These are phyloP conservation scores for Phoma herbarum DNA, from an alignment of 2,329 filamentous ascomycete species.

Conservation along the genomic window DNA sequence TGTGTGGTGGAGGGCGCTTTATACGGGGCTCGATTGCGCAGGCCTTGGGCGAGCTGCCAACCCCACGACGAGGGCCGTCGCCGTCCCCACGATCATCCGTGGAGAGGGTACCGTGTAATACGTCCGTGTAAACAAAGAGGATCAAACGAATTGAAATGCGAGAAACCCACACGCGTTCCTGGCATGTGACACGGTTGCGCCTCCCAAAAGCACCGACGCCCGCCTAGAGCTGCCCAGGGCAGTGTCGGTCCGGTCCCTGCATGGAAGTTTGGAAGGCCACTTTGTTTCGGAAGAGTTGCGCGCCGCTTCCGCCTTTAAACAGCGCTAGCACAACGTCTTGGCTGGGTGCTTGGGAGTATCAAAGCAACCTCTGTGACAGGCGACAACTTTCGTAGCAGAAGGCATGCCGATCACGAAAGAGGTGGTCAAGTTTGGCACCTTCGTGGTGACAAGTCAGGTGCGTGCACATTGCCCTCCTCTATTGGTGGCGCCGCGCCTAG, in stretches of 20 bases:
- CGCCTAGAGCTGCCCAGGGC: slow-evolving; percentile 16
- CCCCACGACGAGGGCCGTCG: slow-evolving; percentile 13
- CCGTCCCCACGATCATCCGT: slow-evolving; percentile 14
- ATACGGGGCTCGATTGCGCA: slow-evolving; percentile 11
- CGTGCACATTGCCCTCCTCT: slow-evolving; percentile 14
- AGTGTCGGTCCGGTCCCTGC: slow-evolving; percentile 14
- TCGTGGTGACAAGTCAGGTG: slow-evolving; percentile 57
- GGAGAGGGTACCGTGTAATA: slow-evolving; percentile 14
- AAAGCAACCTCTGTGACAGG: slow-evolving; percentile 13
- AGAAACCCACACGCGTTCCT: slow-evolving; percentile 16
- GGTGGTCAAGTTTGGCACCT: slow-evolving; percentile 55
- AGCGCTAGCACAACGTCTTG: slow-evolving; percentile 17
- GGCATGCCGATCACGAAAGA: slow-evolving; percentile 53
- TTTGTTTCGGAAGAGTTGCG: slow-evolving; percentile 16
- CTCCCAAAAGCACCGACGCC: slow-evolving; percentile 13
- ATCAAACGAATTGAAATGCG: slow-evolving; percentile 19
- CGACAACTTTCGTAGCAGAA: slow-evolving; percentile 15
- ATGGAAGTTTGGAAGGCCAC: slow-evolving; percentile 14
- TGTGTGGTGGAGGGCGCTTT: slow-evolving; percentile 21
- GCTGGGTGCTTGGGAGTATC: slow-evolving; percentile 12
- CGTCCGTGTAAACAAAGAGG: slow-evolving; percentile 9
- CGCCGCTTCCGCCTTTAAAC: slow-evolving; percentile 17
- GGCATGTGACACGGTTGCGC: slow-evolving; percentile 22
- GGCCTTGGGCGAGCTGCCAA: slow-evolving; percentile 16
- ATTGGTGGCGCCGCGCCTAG: slow-evolving; percentile 20